Evolutionary conservation across 1,284 basidiomycete genomes (phyloP), one percentile per base, ranked within the genome.

Genomic region (Cutaneotrichosporon cavernicola): DNA sequence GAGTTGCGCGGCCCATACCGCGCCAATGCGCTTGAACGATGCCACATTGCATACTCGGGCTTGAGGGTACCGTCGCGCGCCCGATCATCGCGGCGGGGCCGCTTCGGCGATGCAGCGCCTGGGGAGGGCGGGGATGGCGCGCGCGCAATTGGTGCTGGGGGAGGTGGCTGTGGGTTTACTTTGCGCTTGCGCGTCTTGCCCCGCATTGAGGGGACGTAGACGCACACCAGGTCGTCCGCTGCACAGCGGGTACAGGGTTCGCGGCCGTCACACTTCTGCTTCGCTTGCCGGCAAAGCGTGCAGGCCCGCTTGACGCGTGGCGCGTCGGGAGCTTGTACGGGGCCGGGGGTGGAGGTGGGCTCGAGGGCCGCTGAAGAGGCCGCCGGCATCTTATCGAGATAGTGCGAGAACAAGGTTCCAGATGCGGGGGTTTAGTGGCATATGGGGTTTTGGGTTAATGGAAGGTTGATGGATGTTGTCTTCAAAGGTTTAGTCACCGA

Each of bases 191-290:
- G 68, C 26, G 66, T 76, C 65, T 70, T 73, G 1, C 75, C 75
- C n/a, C 75, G 49, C 62, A 73, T 59, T 16, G 63, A 66, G 2
- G 75, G 75, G 16, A 73, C 65, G 46, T 72, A 76, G 11, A 65
- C 58, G 57, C 75, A 76, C 5, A 26, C 31, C 8, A 30, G 49
- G 2, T 63, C 67, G 14, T 61, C 49, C 2, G 49, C 26, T 1
- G 57, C 34, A 57, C 74, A 76, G 16, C 74, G 65, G 18, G 63
- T 32, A 61, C 74, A 76, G 16, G 74, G 74, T n/a, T 66, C 43
- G 1, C n/a, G 43, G 1, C 74, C 74, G 49, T 72, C 69, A 38
- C 73, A 74, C 21, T 69, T 60, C 1, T 72, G 61, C 55, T 76
- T 72, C 26, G 71, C 68, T 7, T 66, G 65, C 49, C 62, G 71